Conservation (phyloP, 164 flowering plant species). For the Paratinospora sagittata region DNA sequence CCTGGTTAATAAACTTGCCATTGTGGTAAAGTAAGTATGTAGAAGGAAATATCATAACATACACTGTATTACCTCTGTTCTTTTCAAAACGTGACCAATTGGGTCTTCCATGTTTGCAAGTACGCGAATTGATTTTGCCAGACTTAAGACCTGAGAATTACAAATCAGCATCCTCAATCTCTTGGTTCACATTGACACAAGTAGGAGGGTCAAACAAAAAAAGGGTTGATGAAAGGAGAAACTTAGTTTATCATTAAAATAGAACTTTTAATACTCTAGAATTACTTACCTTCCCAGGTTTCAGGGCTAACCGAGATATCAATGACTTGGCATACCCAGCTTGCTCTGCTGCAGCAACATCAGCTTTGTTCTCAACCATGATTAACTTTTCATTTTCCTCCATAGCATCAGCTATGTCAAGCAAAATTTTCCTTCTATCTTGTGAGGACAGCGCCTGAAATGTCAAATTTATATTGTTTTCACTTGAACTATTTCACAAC, state of each 20-base stretch:
- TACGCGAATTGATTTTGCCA: slow-evolving; percentile 76
- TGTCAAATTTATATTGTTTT: background rate
- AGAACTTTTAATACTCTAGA: background rate
- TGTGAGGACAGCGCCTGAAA: slow-evolving; percentile 65
- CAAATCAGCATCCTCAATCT: background rate
- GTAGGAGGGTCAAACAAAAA: too few species aligned
- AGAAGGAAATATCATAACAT: background rate
- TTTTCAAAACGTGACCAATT: slow-evolving; percentile 67
- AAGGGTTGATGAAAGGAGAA: too few species aligned
- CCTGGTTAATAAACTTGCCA: background rate
- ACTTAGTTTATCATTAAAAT: too few species aligned
- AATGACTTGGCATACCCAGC: slow-evolving; percentile 85
- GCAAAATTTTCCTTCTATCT: slow-evolving; percentile 63
- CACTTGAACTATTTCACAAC: background rate
- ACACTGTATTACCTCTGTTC: slow-evolving; percentile 55
- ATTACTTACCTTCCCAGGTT: slow-evolving; percentile 73
- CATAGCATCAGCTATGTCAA: slow-evolving; percentile 79
- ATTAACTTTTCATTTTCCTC: slow-evolving; percentile 71
- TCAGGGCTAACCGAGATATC: slow-evolving; percentile 71
- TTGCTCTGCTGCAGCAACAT: slow-evolving; percentile 66
- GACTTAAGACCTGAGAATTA: slow-evolving; percentile 54
- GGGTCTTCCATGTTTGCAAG: slow-evolving; percentile 98
- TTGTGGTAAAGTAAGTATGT: background rate
- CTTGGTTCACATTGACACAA: too few species aligned
- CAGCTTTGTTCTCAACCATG: slow-evolving; percentile 72